These are phyloP conservation scores for Xerocomus cyaneibrunnescens DNA, from an alignment of 1,284 basidiomycete genomes.

Conservation along the genomic window DNA sequence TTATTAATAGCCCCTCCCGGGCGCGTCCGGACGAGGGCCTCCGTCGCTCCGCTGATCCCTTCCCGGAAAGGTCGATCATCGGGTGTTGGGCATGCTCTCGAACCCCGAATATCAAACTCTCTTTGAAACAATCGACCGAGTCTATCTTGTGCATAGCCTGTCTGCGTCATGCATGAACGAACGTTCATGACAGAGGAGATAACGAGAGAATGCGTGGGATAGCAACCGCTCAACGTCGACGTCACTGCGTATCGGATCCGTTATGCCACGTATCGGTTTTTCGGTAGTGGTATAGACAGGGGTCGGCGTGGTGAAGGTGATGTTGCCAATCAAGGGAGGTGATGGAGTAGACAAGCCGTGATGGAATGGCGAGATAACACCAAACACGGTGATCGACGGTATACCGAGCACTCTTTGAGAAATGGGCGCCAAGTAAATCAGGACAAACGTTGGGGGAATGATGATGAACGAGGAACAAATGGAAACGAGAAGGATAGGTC, in stretches of 20 bases:
- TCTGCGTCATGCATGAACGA: background rate
- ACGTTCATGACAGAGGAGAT: background rate
- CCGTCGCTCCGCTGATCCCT: slow-evolving; percentile 11
- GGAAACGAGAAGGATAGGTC: background rate
- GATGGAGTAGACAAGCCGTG: background rate
- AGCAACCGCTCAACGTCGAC: background rate
- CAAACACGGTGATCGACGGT: slow-evolving; percentile 2
- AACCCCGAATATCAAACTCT: background rate
- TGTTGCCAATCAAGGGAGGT: slow-evolving; percentile 4
- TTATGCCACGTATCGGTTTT: background rate
- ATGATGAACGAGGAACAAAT: background rate
- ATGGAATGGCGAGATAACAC: slow-evolving; percentile 6
- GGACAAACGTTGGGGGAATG: background rate
- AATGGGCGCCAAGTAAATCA: background rate
- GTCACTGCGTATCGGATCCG: background rate
- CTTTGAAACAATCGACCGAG: background rate
- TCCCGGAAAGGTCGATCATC: slow-evolving; percentile 12
- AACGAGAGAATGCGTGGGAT: background rate
- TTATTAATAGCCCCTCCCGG: background rate
- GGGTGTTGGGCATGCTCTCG: background rate
- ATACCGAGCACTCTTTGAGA: background rate
- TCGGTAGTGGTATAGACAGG: background rate
- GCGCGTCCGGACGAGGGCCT: background rate
- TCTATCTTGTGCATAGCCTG: background rate
- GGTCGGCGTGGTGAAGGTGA: background rate